These are phyloP conservation scores for Talaromyces sp. DNA, from an alignment of 2,329 filamentous ascomycete genomes.

Conservation along the genomic window DNA sequence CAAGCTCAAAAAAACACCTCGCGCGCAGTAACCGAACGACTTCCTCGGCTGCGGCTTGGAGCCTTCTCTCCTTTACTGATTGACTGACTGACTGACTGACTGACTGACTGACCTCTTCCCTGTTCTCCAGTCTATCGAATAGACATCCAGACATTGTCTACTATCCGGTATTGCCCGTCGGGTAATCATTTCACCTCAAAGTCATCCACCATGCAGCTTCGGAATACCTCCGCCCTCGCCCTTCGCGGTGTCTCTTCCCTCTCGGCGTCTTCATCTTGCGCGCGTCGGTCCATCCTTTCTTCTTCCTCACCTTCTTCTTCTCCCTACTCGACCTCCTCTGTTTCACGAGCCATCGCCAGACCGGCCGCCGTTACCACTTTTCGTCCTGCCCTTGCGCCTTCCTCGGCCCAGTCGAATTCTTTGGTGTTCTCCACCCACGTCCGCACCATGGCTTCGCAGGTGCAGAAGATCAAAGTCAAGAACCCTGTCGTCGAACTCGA, in stretches of 20 bases:
- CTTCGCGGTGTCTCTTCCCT: constrained; percentile 34
- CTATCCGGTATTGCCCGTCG: constrained; percentile 4
- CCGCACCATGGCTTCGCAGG: constrained; percentile 46
- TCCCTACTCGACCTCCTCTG: constrained; percentile 27
- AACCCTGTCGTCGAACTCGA: constrained; percentile 98
- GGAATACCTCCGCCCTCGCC: constrained; percentile 29
- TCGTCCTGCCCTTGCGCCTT: neutral
- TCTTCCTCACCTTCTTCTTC: constrained; percentile 17
- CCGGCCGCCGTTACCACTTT: neutral
- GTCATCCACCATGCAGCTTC: constrained; percentile 12
- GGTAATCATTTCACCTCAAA: neutral
- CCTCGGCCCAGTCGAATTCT: neutral
- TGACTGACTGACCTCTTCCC: constrained; percentile 1
- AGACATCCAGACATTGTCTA: neutral
- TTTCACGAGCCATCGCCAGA: neutral
- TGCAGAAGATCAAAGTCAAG: constrained; percentile 97
- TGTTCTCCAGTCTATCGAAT: neutral
- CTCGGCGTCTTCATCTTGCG: constrained; percentile 29
- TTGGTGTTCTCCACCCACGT: constrained; percentile 25
- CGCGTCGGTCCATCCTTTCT: constrained; percentile 25
- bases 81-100: no score
- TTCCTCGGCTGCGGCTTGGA: constrained; percentile 6
- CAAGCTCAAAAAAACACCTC: neutral
- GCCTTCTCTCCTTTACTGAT: neutral
- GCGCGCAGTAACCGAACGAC: constrained; percentile 4